phyloP scores from a whole-genome alignment of 1,139 yeast genomes.

The Blastobotrys proliferans region DNA sequence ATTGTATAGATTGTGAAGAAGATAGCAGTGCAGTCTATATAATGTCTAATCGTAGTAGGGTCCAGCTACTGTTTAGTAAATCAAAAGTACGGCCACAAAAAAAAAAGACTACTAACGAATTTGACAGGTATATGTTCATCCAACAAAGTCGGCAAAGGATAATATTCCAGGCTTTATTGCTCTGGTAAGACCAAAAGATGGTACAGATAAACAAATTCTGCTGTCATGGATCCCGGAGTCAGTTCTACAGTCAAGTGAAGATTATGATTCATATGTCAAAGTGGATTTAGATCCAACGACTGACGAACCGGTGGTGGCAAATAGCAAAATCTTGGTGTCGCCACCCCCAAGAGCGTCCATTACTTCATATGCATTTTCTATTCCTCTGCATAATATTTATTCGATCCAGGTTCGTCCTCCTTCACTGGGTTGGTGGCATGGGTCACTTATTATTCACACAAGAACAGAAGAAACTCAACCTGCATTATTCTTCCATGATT shows the following conservation, averaged over 20 bases:
- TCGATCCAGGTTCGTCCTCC: constrained; percentile 83
- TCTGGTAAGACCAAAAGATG: constrained; percentile 51
- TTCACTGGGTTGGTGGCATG: constrained; percentile 86
- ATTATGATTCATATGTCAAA: constrained; percentile 45
- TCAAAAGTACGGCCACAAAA: constrained; percentile 28
- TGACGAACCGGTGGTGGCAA: constrained; percentile 1
- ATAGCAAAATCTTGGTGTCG: constrained; percentile 37
- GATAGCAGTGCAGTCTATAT: constrained; percentile 2
- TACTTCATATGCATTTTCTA: constrained; percentile 61
- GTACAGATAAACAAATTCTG: constrained; percentile 53
- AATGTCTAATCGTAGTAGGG: constrained; percentile 15
- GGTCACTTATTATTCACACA: constrained; percentile 72
- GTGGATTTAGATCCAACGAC: constrained; percentile 47
- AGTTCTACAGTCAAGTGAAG: constrained; percentile 45
- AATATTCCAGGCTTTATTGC: constrained; percentile 75
- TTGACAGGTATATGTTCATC: constrained; percentile 59
- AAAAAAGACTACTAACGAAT: neutral
- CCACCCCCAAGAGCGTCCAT: constrained; percentile 52
- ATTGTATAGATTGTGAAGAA: neutral
- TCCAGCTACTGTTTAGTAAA: constrained; percentile 37
- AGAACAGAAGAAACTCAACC: constrained; percentile 70
- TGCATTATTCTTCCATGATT: constrained; percentile 86
- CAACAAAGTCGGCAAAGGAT: constrained; percentile 66
- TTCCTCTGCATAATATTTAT: constrained; percentile 58
- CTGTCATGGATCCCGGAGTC: constrained; percentile 77